phyloP scores from a whole-genome alignment of 2,329 filamentous ascomycete species.

The Akanthomyces uredinophilus region DNA sequence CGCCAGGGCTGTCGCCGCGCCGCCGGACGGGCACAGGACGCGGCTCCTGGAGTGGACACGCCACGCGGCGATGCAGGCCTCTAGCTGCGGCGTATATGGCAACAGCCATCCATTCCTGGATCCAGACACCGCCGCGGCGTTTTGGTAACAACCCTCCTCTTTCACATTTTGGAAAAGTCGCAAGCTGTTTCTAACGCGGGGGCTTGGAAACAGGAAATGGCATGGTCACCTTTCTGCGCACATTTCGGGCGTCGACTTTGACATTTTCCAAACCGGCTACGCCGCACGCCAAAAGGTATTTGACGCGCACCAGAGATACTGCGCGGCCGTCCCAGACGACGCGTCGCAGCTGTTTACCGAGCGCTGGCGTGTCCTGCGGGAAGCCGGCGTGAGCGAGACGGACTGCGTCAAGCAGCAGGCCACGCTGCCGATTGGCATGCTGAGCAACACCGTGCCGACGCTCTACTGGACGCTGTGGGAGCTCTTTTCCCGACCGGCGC shows the following conservation, averaged over 20 bases:
- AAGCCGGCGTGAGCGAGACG: not conserved
- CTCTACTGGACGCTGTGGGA: slow-evolving; percentile 42
- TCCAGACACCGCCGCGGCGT: slow-evolving; percentile 13
- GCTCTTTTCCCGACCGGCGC: slow-evolving; percentile 33
- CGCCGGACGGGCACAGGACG: not conserved
- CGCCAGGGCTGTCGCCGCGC: not conserved
- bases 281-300: slow-evolving; percentile 18
- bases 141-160: slow-evolving; percentile 9
- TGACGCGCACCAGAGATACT: slow-evolving; percentile 18
- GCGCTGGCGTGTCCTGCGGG: slow-evolving; percentile 11
- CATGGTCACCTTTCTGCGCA: slow-evolving; percentile 10
- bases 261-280: slow-evolving; percentile 13
- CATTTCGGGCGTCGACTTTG: slow-evolving; percentile 10
- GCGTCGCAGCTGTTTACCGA: slow-evolving; percentile 15
- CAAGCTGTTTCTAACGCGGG: not conserved
- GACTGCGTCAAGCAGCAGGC: slow-evolving; percentile 14
- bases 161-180: not conserved
- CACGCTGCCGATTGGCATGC: slow-evolving; percentile 26
- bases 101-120: slow-evolving; percentile 15
- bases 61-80: slow-evolving; percentile 16
- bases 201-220: slow-evolving; percentile 11
- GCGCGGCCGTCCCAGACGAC: slow-evolving; percentile 8
- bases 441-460: slow-evolving; percentile 38
- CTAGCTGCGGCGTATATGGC: slow-evolving; percentile 17
- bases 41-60: slow-evolving; percentile 14